These are phyloP conservation scores for Volvox carteri DNA, from an alignment of 163 green algal genomes.

Conservation along the genomic window DNA sequence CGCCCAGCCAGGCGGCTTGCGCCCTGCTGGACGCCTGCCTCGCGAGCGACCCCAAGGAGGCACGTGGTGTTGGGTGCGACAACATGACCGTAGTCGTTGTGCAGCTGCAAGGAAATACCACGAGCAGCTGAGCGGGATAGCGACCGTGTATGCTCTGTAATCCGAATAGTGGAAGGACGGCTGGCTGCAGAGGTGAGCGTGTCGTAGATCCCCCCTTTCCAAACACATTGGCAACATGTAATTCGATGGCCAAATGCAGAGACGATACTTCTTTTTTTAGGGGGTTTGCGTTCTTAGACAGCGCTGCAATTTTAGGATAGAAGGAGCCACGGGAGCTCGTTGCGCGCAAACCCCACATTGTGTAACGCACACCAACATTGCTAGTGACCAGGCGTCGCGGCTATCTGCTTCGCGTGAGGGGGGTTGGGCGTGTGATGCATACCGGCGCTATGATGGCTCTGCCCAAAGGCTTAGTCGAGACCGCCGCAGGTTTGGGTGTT, in stretches of 20 bases:
- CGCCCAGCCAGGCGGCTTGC: slow-evolving; percentile 68
- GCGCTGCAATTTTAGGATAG: slow-evolving; percentile 11
- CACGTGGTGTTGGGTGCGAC: slow-evolving; percentile 91
- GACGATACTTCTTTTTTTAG: too few relatives aligned
- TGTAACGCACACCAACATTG: not conserved
- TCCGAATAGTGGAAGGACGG: not conserved
- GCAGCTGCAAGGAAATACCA: slow-evolving; percentile 47
- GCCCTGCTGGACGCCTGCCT: slow-evolving; percentile 91
- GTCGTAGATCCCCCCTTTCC: not conserved
- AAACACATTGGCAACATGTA: too few relatives aligned
- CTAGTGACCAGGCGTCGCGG: slow-evolving; percentile 16
- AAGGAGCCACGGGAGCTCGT: not conserved
- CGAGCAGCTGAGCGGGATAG: not conserved
- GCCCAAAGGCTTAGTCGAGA: slow-evolving; percentile 4
- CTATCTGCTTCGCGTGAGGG: not conserved
- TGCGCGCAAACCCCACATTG: not conserved
- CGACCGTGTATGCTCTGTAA: not conserved
- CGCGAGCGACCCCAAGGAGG: slow-evolving; percentile 87
- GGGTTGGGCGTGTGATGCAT: not conserved
- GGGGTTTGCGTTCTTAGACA: slow-evolving; percentile 23
- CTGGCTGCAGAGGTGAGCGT: slow-evolving; percentile 8
- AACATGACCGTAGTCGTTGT: slow-evolving; percentile 93
- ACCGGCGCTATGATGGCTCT: not conserved
- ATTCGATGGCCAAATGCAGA: too few relatives aligned
- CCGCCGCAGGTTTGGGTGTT: not conserved